Percentiles rank a stretch among this genome's conserved stretches.
These are phyloP conservation scores for Chlorella sp. DNA, from an alignment of 139 green algal species.

Conservation along the genomic window DNA sequence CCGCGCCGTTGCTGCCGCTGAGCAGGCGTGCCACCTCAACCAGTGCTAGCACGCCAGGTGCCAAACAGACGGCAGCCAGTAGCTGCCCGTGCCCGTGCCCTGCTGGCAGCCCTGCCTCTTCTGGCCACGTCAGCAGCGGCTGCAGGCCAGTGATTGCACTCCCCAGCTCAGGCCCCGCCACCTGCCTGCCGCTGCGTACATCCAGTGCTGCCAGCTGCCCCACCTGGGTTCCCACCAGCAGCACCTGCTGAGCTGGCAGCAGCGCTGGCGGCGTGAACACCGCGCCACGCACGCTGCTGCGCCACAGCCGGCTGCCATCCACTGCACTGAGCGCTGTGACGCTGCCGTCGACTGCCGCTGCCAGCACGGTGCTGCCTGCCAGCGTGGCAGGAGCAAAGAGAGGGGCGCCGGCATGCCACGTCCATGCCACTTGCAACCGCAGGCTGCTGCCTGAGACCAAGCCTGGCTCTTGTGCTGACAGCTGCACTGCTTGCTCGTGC, in stretches of 20 bases:
- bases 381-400: neutral
- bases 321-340: neutral
- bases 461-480: neutral
- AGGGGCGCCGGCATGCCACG: neutral
- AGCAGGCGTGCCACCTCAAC: neutral
- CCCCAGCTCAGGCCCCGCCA: neutral
- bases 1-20: neutral
- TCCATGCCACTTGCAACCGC: neutral
- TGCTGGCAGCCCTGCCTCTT: neutral
- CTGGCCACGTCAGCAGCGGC: neutral
- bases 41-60: neutral
- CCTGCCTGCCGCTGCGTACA: neutral
- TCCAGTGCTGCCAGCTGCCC: constrained; percentile 11
- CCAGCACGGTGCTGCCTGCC: neutral
- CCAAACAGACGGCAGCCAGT: neutral
- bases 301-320: neutral
- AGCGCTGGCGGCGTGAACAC: constrained; percentile 32
- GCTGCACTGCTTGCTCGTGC: neutral
- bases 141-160: constrained; percentile 1
- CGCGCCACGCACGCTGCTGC: neutral
- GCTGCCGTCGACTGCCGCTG: constrained; percentile 23
- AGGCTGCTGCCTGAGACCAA: neutral
- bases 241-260: neutral
- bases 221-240: constrained; percentile 27
- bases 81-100: neutral